A percentile compares a stretch with the other conserved stretches of the same genome.
Evolutionary conservation across 2,329 filamentous ascomycete genomes (phyloP).

Genomic region (Allantophomopsis lycopodina): DNA sequence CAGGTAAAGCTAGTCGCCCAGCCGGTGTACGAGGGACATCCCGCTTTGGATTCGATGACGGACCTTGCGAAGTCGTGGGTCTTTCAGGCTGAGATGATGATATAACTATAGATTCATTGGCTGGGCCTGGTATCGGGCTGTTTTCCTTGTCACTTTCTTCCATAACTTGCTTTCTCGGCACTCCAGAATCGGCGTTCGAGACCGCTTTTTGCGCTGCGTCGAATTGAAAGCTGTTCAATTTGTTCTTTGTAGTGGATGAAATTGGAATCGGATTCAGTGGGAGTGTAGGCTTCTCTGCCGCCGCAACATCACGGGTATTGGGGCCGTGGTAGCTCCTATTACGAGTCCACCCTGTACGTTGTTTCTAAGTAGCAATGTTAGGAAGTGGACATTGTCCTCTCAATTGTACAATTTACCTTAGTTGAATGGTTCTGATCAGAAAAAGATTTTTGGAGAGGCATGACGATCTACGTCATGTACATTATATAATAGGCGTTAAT

Average conservation of each 20-base stretch:
- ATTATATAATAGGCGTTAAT: no score
- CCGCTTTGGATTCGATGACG: conserved; percentile 12
- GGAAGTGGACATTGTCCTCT: conserved; percentile 10
- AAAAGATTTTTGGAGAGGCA: conserved; percentile 22
- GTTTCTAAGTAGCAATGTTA: no score
- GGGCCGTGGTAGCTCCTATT: conserved; percentile 17
- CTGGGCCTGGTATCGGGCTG: neutral
- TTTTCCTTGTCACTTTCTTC: conserved; percentile 6
- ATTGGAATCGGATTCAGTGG: conserved; percentile 15
- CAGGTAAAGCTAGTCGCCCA: conserved; percentile 40
- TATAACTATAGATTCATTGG: neutral
- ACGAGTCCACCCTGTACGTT: conserved; percentile 10
- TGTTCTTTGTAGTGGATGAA: conserved; percentile 45
- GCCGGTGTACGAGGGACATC: conserved; percentile 30
- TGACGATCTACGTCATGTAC: conserved; percentile 2
- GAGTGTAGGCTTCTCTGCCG: conserved; percentile 10
- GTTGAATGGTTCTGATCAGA: conserved; percentile 19
- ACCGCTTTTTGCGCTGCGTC: conserved; percentile 17
- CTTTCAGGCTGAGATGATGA: neutral
- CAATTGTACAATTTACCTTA: conserved; percentile 6
- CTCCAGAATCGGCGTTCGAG: conserved; percentile 5
- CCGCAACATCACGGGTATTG: conserved; percentile 1
- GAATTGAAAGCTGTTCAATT: conserved; percentile 44
- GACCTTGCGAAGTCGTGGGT: neutral
- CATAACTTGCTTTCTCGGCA: conserved; percentile 8